Base-by-base conservation (phyloP, 1,139 yeast species). In the Ogataea hybrid region DNA sequence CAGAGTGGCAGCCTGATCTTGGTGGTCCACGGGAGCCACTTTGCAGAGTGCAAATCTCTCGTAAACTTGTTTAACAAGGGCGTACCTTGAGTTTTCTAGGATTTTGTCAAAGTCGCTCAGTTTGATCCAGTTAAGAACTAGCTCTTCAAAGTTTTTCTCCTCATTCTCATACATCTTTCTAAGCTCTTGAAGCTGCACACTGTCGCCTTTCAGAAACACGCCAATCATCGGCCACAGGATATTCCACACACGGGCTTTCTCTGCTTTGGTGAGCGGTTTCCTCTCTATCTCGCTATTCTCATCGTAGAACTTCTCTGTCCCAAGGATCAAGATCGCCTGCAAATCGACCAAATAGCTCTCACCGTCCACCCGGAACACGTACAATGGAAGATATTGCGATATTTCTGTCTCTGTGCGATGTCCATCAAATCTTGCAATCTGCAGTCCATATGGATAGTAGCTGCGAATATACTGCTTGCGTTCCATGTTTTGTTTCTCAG, bases 381-480 rank as follows among this genome's bases (percentile, higher is more conserved):
- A 82, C 32, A 79, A 59, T 3, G 87, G 92, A 16, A 73, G 65
- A 60, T 62, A 81, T 25, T 62, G 64, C 21, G 61, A 39, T 22
- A 69, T 52, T 29, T 68, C 63, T 14, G 59, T 53, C 40, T 57
- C 47, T 30, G 63, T 42, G 39, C 64, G 49, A 35, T 54, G 57
- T 4, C 59, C 57, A 32, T 67, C 65, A 51, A 78, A 78, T 9
- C 69, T 67, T 4, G 83, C 76, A 17, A 62, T 50, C 35, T 73
- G 70, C 12, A 88, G 62, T 0, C 92, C 94, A 49, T 75, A 68
- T 0, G 96, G 96, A 53, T 84, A 81, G 34, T 62, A 62, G 12
- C 75, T 73, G 22, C 83, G 59, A 14, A 75, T 69, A 21, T 67
- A 57, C 30, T 66, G 59, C 56, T 73, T 62, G 60, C 64, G 58